Base-by-base conservation (phyloP, 2,329 filamentous ascomycete genomes). In the Exophiala mesophila region DNA sequence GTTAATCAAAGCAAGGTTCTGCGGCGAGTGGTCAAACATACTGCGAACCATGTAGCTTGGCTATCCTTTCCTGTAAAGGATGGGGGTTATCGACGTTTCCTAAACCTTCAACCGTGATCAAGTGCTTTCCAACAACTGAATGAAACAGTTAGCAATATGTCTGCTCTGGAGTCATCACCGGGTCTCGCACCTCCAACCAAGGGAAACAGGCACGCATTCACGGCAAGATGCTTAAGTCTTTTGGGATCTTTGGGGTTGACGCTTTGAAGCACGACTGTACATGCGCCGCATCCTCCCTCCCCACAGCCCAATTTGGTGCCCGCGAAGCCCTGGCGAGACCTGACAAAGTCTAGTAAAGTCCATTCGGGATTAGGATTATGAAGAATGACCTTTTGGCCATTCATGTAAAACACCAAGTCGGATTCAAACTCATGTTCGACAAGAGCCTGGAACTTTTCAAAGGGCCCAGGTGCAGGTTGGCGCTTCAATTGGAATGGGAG, bases 41-140 rank as follows among this genome's bases (percentile, higher is more conserved):
- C 63, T 95, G 88, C 53, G 84, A 89, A 30, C 88, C 88, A 65
- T 92, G 87, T 28, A 82, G 74, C 65, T 82, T 34, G 13, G 92
- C 90, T 56, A 98, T 85, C 36, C 92, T 78, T 68, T 97, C 88
- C 62, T 97, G 92, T 3, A 84, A 73, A 2, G 90, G 86, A 68
- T 98, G 92, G 4, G 90, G 92, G 30, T 74, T 79, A 63, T 92
- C 83, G 19, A 85, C 82, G 61, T 84, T 86, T 9, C 92, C 92
- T 57, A 98, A 95, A 4, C 92, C 92, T 66, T 98, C 92, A 29
- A 98, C 83, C 3, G 92, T 98, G 60, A 98, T 89, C 59, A 97
- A 88, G 75, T 98, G 92, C 63, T 98, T 98, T 32, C 92, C 92
- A 63, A 97, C 92, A 31, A 97, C 78, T 34, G 5, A 83, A 87